Conservation (phyloP, 75 land plant genomes). For the Selaginella tamariscina region DNA sequence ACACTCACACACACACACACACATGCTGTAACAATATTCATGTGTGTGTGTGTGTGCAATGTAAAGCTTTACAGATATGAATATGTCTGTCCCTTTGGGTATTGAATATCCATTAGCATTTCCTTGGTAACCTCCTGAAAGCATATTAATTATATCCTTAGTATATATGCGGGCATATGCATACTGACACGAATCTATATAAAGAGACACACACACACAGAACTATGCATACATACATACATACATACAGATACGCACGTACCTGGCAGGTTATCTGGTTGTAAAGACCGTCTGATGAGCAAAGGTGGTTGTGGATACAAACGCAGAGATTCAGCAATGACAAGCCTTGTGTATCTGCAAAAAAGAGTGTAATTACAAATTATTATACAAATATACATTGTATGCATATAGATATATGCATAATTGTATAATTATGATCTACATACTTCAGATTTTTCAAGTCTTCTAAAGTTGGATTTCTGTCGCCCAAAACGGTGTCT, state of each 20-base stretch:
- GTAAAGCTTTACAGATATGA: constrained; percentile 62
- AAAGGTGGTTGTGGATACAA: constrained; percentile 97
- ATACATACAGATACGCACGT: not conserved
- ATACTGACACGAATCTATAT: not conserved
- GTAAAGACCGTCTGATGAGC: constrained; percentile 78
- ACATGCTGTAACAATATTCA: too few species aligned
- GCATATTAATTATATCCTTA: not conserved
- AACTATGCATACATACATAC: too few species aligned
- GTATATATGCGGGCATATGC: not conserved
- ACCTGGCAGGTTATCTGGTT: constrained; percentile 86
- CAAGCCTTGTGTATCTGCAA: constrained; percentile 67
- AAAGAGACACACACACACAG: not conserved
- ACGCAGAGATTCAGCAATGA: constrained; percentile 82
- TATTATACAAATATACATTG: not conserved
- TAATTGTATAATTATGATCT: not conserved
- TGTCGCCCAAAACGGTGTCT: constrained; percentile 60
- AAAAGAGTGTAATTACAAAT: not conserved
- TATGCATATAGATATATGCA: too few species aligned
- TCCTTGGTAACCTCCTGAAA: constrained; percentile 85
- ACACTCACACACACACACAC: too few species aligned
- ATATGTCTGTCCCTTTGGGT: constrained; percentile 88
- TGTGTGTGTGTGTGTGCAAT: too few species aligned
- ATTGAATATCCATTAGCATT: constrained; percentile 62
- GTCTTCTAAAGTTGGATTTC: constrained; percentile 46
- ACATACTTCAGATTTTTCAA: constrained; percentile 67